Base-by-base conservation (phyloP, 2,329 filamentous ascomycete species). In the Colletotrichum sp. region DNA sequence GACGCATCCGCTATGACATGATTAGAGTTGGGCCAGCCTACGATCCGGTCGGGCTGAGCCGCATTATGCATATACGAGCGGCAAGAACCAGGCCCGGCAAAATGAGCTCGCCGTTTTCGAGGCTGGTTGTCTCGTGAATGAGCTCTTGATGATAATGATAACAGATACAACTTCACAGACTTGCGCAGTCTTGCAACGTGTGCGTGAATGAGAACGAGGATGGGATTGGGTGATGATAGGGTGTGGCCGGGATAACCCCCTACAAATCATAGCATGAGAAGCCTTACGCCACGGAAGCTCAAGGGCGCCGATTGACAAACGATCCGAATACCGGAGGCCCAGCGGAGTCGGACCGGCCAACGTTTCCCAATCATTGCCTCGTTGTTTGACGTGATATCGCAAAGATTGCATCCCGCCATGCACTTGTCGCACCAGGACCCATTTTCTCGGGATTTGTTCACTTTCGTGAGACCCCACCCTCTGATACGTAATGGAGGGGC, bases 111-210 rank as follows among this genome's bases (percentile, higher is more conserved):
- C 59, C 34, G 66, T 63, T 24, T 8, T 69, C 34, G 66, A 55
- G 68, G 34, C 63, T 18, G 29, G 24, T 54, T 27, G 63, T 64
- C 69, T 67, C 58, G 24, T 31, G 57, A 62, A 58, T 27, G 33
- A 72, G 68, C 68, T 74, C 68, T 63, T 74, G 67, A 74, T 74
- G 72, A 74, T 74, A 74, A 74, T 74, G 72, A 74, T 51, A 64
- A 62, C 69, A 51, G 43, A 67, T 66, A 55, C 43, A 51, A 51
- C 6, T 51, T 51, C 43, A 62, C 58, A 59, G 15, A 18, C n/a
- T 18, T 24, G 38, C 7, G 29, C 15, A n/a, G 7, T 8, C n/a
- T n/a, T 61, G 43, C 36, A 12, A 15, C 21, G 24, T 67, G 66
- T 36, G 34, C 13, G 18, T 34, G 18, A 21, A 43, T 27, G 21